phyloP scores from a whole-genome alignment of 192 early-diverging fungal genomes.

The Lobosporangium transversale region DNA sequence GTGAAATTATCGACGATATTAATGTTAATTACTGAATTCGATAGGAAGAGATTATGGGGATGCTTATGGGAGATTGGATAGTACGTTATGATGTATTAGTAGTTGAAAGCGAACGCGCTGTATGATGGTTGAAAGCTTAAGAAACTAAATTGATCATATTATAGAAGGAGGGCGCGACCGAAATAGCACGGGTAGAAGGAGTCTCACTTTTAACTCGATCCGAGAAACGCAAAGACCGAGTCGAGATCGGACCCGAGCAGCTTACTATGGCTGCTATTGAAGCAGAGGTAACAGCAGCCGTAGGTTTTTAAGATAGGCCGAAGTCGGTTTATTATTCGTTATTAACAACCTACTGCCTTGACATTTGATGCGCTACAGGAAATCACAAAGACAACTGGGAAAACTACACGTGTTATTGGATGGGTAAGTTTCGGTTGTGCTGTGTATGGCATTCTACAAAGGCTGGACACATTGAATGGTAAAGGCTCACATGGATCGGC shows the following conservation, averaged over 20 bases:
- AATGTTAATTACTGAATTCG: no score
- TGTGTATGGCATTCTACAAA: no score
- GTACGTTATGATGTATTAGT: conserved; percentile 25
- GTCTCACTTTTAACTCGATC: conserved; percentile 57
- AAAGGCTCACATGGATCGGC: no score
- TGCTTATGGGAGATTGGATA: conserved; percentile 65
- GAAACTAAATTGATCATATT: background rate
- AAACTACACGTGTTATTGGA: conserved; percentile 57
- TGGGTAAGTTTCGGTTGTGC: conserved; percentile 54
- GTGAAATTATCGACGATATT: no score
- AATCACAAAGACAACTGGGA: conserved; percentile 50
- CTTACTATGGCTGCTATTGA: conserved; percentile 58
- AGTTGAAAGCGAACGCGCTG: background rate
- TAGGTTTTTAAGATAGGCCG: background rate
- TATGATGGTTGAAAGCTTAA: background rate
- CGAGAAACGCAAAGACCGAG: conserved; percentile 64
- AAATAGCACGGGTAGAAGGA: conserved; percentile 54
- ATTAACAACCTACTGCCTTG: no score
- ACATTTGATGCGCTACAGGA: no score
- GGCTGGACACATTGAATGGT: no score
- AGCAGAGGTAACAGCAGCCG: conserved; percentile 50
- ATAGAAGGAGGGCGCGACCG: conserved; percentile 33
- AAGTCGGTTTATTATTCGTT: no score
- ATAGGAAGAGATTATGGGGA: conserved; percentile 66
- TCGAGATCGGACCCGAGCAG: conserved; percentile 62